These are phyloP conservation scores for Durusdinium trenchii DNA, from an alignment of 73 alveolate species.

Conservation along the genomic window DNA sequence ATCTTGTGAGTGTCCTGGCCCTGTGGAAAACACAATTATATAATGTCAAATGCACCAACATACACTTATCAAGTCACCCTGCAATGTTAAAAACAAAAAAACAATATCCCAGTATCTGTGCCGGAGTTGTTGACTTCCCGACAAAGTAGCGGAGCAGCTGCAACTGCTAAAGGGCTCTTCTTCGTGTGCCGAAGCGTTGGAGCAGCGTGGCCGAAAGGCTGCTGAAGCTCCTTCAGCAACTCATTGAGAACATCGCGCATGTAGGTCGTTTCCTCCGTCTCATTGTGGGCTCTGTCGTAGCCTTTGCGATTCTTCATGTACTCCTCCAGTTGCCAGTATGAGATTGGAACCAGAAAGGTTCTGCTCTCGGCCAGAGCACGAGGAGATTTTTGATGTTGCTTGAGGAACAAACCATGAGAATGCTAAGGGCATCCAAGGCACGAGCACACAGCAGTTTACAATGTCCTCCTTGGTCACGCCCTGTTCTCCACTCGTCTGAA, in stretches of 20 bases:
- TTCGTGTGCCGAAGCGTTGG: not conserved
- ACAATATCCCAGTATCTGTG: constrained; percentile 33
- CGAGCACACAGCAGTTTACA: constrained; percentile 26
- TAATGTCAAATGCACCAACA: too few species aligned
- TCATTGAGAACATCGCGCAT: constrained; percentile 44
- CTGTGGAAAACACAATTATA: too few species aligned
- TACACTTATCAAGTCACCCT: too few species aligned
- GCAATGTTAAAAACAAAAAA: not conserved
- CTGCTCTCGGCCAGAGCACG: too few species aligned
- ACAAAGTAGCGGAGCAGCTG: constrained; percentile 27
- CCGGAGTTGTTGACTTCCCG: constrained; percentile 51
- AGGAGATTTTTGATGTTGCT: not conserved
- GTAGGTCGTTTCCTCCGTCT: constrained; percentile 51
- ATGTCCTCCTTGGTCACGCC: constrained; percentile 48
- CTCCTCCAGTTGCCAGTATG: constrained; percentile 27
- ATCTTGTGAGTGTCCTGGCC: too few species aligned
- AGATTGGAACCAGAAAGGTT: not conserved
- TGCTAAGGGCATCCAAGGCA: constrained; percentile 15
- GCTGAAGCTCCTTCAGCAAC: constrained; percentile 6
- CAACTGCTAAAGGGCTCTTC: constrained; percentile 20
- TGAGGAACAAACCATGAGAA: not conserved
- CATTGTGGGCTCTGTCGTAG: constrained; percentile 64
- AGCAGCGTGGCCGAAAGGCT: not conserved
- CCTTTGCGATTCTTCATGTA: constrained; percentile 54
- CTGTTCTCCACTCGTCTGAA: constrained; percentile 27